Conservation (phyloP, 2,329 filamentous ascomycete species). For the Ophiocordyceps camponoti-floridani region DNA sequence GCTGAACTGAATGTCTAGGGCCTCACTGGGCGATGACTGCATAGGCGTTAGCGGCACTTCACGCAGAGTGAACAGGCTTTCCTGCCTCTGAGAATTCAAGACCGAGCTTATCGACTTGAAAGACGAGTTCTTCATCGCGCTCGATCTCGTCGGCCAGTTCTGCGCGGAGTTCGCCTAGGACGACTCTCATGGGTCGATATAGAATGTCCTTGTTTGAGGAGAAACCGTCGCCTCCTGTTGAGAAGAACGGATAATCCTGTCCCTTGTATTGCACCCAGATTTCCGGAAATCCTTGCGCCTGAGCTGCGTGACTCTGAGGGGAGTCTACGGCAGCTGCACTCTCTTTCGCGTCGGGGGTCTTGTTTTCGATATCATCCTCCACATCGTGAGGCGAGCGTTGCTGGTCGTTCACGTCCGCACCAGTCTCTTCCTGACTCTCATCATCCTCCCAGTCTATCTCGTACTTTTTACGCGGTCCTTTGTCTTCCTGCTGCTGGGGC, state of each 20-base stretch:
- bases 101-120: conserved; percentile 32
- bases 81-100: conserved; percentile 34
- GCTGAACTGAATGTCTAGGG: conserved; percentile 18
- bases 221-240: conserved; percentile 19
- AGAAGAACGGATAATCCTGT: conserved; percentile 24
- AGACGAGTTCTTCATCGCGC: conserved; percentile 27
- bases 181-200: conserved; percentile 23
- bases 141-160: conserved; percentile 27
- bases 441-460: conserved; percentile 10
- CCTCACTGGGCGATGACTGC: conserved; percentile 17
- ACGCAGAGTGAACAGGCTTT: neutral
- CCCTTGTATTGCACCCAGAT: conserved; percentile 25
- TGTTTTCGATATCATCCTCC: neutral
- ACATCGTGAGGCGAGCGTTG: neutral
- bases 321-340: no score
- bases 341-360: no score
- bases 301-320: no score
- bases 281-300: conserved; percentile 7
- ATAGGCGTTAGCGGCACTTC: conserved; percentile 8
- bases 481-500: neutral
- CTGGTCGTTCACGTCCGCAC: neutral
- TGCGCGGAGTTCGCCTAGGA: conserved; percentile 24
- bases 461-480: conserved; percentile 2
- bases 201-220: conserved; percentile 24
- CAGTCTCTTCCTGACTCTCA: neutral